Base-by-base conservation (phyloP, 352 stramenopile species). In the Phytophthora cactorum region DNA sequence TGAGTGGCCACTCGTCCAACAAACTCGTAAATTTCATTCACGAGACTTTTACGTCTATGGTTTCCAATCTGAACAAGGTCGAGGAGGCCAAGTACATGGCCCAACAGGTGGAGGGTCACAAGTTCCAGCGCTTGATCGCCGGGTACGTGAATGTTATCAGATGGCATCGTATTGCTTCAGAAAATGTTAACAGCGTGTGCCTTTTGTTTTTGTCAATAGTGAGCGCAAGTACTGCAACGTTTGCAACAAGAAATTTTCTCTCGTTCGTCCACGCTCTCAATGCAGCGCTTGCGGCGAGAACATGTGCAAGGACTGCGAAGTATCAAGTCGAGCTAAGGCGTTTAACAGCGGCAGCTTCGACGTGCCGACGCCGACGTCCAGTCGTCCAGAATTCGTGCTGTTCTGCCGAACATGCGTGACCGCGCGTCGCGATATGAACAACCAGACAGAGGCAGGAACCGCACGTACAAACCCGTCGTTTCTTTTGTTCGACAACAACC, bases 231-330 rank as follows among this genome's bases (percentile, higher is more conserved):
- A 70, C 38, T 92, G 84, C 70, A 80, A 79, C 59, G 71, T 94
- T 58, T 94, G 86, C 76, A 81, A 71, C 57, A 90, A 88, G 32
- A 89, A 87, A 49, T 94, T 94, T 52, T 90, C 80, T 36, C 56
- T 95, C 10, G 65, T 91, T 43, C 72, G 83, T 0, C 72, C 82
- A 27, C 82, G 84, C 3, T 79, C 81, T 44, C 64, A 87, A 56
- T 95, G 87, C 56, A 73, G 79, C n/a, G 73, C 85, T 29, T 95
- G 87, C 52, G 78, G 77, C 32, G 78, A 91, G 69, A 83, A 82
- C 25, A 89, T 92, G 63, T 90, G 82, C 68, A 87, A 84, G 31
- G 82, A 90, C 52, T 90, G 82, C 47, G 78, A 87, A 53, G 70
- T 84, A 49, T 70, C 74, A 34, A 86, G 79, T 38, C 82, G 82